Percentiles rank a stretch among this genome's conserved stretches.
phyloP scores from a whole-genome alignment of 2,329 filamentous ascomycete genomes.

The Pleomassaria siparia region DNA sequence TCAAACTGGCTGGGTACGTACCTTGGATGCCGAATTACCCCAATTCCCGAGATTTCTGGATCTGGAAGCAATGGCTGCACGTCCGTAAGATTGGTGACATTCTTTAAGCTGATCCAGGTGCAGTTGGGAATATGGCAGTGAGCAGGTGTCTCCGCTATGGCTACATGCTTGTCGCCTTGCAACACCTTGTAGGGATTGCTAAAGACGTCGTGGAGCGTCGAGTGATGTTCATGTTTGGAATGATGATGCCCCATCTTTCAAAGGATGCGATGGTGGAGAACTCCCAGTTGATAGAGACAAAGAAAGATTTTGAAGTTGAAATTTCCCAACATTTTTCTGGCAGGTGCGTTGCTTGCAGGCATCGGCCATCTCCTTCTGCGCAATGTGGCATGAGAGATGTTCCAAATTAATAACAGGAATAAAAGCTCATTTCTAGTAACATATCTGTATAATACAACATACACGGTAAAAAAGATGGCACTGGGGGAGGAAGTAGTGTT shows the following conservation, averaged over 20 bases:
- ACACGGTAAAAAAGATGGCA: too few relatives aligned
- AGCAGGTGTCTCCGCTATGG: not conserved
- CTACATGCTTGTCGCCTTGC: not conserved
- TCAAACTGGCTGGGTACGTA: not conserved
- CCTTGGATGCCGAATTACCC: constrained; percentile 11
- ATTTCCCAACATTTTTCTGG: not conserved
- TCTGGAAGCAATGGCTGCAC: constrained; percentile 18
- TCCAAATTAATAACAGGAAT: not conserved
- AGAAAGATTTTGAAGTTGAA: not conserved
- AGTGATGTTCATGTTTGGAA: not conserved
- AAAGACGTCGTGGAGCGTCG: not conserved
- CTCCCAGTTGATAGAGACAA: not conserved
- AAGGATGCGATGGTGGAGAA: not conserved
- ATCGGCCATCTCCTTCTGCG: not conserved
- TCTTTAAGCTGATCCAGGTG: constrained; percentile 19
- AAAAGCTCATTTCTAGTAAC: too few relatives aligned
- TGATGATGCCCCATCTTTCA: not conserved
- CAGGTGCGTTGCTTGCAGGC: not conserved
- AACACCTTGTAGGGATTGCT: not conserved
- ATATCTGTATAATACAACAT: too few relatives aligned
- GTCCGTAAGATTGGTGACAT: constrained; percentile 11
- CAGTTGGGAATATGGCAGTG: constrained; percentile 22
- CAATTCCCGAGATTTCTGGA: constrained; percentile 26
- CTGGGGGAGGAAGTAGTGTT: too few relatives aligned
- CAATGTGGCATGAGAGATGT: not conserved